Evolutionary conservation across 169 alveolate genomes (phyloP).

Genomic region (Neospora caninum): DNA sequence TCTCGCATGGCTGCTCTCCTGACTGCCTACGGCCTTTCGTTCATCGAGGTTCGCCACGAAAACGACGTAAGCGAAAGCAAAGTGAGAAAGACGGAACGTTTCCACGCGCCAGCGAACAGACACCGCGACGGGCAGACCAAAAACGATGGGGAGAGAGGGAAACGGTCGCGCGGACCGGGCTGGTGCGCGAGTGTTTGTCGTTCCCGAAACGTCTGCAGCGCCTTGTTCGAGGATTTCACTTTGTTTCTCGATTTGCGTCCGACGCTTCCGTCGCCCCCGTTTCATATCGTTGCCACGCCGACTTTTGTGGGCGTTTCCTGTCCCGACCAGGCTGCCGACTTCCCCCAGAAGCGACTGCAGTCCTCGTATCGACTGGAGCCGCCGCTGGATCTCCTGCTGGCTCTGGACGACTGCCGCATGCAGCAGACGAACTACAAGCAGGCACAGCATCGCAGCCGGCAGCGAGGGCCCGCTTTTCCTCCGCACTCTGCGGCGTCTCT

Average conservation of each 20-base stretch:
- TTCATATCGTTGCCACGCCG: no score
- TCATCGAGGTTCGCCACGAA: not conserved
- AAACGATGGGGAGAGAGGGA: no score
- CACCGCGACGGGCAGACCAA: no score
- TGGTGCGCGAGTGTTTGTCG: no score
- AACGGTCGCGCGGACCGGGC: no score
- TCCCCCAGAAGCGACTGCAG: not conserved
- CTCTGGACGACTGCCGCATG: slow-evolving; percentile 39
- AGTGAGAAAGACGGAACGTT: not conserved
- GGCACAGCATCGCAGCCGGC: not conserved
- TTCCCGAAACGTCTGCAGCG: no score
- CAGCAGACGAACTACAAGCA: slow-evolving; percentile 1
- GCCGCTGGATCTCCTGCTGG: slow-evolving; percentile 42
- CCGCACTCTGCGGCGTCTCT: not conserved
- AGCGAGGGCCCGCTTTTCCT: not conserved
- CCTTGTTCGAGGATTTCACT: no score
- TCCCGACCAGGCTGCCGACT: no score
- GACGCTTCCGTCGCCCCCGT: no score
- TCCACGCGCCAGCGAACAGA: no score
- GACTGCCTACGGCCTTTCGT: slow-evolving; percentile 44
- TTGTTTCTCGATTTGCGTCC: no score
- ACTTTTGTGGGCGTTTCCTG: no score
- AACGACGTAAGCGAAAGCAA: not conserved
- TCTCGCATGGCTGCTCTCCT: slow-evolving; percentile 13
- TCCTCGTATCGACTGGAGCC: slow-evolving; percentile 36